Evolutionary conservation across 306 rosid genomes (phyloP).

Genomic region (Astragalus membranaceus): DNA sequence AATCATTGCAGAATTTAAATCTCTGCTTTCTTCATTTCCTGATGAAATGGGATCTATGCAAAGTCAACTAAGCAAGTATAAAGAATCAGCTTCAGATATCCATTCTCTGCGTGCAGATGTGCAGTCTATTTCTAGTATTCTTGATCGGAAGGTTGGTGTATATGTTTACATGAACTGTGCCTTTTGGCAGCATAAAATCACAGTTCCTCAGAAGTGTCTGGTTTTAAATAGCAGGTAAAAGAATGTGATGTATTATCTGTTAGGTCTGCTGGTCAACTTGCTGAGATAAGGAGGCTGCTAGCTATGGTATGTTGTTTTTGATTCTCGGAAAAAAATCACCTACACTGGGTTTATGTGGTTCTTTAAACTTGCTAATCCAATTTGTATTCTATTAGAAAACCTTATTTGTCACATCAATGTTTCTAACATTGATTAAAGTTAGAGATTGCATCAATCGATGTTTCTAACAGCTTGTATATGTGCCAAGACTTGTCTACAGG

Average conservation of each 20-base stretch:
- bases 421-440: neutral
- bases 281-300: conserved; percentile 60
- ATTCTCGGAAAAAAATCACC: neutral
- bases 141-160: conserved; percentile 76
- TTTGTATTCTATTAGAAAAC: neutral
- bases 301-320: conserved; percentile 49
- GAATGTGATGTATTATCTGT: conserved; percentile 55
- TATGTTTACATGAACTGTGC: neutral
- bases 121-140: conserved; percentile 64
- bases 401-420: neutral
- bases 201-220: conserved; percentile 8
- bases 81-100: conserved; percentile 82
- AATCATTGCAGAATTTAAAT: conserved; percentile 72
- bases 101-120: conserved; percentile 82
- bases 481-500: neutral
- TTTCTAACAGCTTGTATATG: neutral
- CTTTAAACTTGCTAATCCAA: neutral
- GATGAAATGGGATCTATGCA: conserved; percentile 92
- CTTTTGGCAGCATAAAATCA: conserved; percentile 15
- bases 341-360: neutral
- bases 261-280: conserved; percentile 51
- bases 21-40: conserved; percentile 89
- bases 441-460: neutral
- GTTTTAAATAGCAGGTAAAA: conserved; percentile 45
- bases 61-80: conserved; percentile 61